Conservation (phyloP, 345 rosid species). For the Sisymbrium altissimum region DNA sequence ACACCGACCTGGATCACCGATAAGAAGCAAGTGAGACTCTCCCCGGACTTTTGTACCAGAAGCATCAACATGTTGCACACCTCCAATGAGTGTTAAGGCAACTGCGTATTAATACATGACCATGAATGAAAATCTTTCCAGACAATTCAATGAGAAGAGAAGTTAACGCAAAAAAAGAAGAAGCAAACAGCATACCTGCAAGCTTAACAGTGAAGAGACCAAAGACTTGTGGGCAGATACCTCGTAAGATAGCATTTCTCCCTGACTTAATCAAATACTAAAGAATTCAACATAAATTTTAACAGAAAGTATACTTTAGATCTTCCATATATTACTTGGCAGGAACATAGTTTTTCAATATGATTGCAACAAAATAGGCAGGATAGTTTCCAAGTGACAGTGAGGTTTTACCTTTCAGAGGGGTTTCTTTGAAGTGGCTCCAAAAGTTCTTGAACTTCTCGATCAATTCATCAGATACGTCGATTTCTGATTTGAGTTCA, state of each 20-base stretch:
- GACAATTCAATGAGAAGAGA: neutral
- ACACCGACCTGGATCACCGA: slow-evolving; percentile 87
- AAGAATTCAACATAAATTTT: neutral
- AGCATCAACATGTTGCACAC: slow-evolving; percentile 93
- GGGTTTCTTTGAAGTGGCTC: slow-evolving; percentile 63
- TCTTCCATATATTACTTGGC: neutral
- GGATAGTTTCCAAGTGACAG: neutral
- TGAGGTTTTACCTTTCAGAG: slow-evolving; percentile 60
- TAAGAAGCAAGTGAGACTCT: slow-evolving; percentile 93
- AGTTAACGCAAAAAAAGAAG: neutral
- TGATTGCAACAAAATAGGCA: neutral
- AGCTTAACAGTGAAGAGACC: slow-evolving; percentile 99
- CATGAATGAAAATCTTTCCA: neutral
- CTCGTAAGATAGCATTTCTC: slow-evolving; percentile 81
- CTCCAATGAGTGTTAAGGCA: slow-evolving; percentile 90
- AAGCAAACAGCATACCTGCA: slow-evolving; percentile 54
- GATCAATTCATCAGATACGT: slow-evolving; percentile 59
- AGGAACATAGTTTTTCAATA: neutral
- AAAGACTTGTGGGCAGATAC: slow-evolving; percentile 92
- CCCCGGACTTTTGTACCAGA: slow-evolving; percentile 96
- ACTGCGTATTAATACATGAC: slow-evolving; percentile 42
- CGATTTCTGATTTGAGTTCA: slow-evolving; percentile 70
- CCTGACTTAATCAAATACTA: slow-evolving; percentile 37
- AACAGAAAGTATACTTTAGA: neutral
- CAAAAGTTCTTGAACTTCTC: slow-evolving; percentile 79